Percentiles rank a stretch among this genome's conserved stretches.
Conservation (phyloP, 805 yeast genomes). For the Cephaloascus fragrans region DNA sequence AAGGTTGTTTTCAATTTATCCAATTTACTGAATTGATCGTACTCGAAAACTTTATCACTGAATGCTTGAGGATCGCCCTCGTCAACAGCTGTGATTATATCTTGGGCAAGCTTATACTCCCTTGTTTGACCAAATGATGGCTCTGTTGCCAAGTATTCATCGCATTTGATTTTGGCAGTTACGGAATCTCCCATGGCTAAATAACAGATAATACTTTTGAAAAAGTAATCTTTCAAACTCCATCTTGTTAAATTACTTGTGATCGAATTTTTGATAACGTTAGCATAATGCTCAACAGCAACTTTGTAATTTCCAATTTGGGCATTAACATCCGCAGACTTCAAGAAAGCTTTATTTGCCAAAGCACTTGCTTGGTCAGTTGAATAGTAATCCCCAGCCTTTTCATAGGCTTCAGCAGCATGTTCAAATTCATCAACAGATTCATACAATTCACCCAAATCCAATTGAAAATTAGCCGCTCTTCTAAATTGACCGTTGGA, state of each 20-base stretch:
- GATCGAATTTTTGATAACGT: constrained; percentile 65
- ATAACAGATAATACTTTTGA: constrained; percentile 74
- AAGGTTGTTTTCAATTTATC: constrained; percentile 88
- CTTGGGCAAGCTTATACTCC: constrained; percentile 61
- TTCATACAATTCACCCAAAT: constrained; percentile 82
- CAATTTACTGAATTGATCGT: constrained; percentile 77
- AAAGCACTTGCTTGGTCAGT: constrained; percentile 91
- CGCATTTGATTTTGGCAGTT: constrained; percentile 69
- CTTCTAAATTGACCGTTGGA: constrained; percentile 90
- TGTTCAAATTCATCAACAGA: constrained; percentile 51
- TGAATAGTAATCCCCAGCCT: constrained; percentile 92
- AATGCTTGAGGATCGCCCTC: constrained; percentile 74
- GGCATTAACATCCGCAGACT: constrained; percentile 85
- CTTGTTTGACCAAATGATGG: constrained; percentile 66
- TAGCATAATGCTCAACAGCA: constrained; percentile 72
- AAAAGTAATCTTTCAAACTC: constrained; percentile 87
- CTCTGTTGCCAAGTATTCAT: constrained; percentile 60
- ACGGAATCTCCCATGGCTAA: constrained; percentile 80
- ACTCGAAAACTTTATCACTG: constrained; percentile 68
- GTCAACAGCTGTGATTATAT: constrained; percentile 62
- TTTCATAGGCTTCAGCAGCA: constrained; percentile 75
- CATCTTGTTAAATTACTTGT: constrained; percentile 74
- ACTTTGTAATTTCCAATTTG: constrained; percentile 53
- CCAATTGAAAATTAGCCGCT: constrained; percentile 91
- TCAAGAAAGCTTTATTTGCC: constrained; percentile 78